These are phyloP conservation scores for Cucurbita pepo DNA, from an alignment of 306 rosid genomes.

Conservation along the genomic window DNA sequence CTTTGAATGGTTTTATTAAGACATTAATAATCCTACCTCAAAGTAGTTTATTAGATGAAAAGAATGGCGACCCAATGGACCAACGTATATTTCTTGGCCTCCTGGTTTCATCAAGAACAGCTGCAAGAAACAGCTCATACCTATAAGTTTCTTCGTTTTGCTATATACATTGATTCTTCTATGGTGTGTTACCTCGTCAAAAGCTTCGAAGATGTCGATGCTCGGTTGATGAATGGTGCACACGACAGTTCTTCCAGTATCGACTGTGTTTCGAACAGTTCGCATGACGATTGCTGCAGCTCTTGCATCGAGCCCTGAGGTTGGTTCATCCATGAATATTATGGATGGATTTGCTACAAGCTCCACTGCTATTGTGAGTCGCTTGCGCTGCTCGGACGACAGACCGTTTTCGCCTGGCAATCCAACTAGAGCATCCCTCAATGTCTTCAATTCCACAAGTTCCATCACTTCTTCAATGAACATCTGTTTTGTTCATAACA, in stretches of 20 bases:
- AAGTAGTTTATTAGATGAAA: constrained; percentile 21
- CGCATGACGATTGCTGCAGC: constrained; percentile 51
- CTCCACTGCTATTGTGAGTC: constrained; percentile 45
- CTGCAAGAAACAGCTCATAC: constrained; percentile 9
- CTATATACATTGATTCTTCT: background rate
- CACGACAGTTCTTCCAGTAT: constrained; percentile 41
- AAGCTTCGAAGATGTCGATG: constrained; percentile 46
- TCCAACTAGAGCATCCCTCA: constrained; percentile 33
- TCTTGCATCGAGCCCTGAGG: constrained; percentile 48
- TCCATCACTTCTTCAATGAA: constrained; percentile 45
- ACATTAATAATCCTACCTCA: constrained; percentile 15
- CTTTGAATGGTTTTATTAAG: background rate
- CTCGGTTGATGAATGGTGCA: constrained; percentile 54
- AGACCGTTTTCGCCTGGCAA: constrained; percentile 36
- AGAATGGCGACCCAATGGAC: constrained; percentile 35
- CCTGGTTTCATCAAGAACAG: constrained; percentile 31
- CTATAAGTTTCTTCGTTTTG: no score
- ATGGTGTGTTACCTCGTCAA: constrained; percentile 26
- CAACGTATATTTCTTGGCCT: constrained; percentile 34
- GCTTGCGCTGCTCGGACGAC: constrained; percentile 37
- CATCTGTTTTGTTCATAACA: constrained; percentile 6
- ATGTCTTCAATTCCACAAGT: constrained; percentile 28
- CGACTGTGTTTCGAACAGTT: constrained; percentile 36
- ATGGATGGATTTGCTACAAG: constrained; percentile 44
- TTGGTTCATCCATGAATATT: constrained; percentile 47